phyloP scores from a whole-genome alignment of 2,329 filamentous ascomycete species.

The Pseudogymnoascus sp. region DNA sequence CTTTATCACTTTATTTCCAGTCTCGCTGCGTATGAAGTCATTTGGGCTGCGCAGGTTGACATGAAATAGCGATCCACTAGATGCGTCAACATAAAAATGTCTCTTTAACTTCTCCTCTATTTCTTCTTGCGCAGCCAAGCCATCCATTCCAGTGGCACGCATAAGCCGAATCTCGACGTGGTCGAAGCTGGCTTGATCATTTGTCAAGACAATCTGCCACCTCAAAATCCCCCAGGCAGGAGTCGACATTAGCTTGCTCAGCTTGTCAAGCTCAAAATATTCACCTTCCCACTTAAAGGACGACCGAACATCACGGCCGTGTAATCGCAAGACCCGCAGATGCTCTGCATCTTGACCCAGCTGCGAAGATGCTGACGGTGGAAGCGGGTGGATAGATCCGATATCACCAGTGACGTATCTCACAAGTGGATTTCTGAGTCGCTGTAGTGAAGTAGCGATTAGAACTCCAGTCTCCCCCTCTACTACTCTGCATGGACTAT shows the following conservation, averaged over 20 bases:
- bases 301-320: too few relatives aligned
- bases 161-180: neutral
- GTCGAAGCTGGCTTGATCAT: neutral
- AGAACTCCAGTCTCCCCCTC: too few relatives aligned
- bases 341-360: too few relatives aligned
- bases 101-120: neutral
- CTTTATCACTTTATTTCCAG: neutral
- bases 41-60: neutral
- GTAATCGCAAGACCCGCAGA: too few relatives aligned
- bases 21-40: neutral
- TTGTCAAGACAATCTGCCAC: neutral
- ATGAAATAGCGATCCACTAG: neutral
- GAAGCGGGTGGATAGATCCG: too few relatives aligned
- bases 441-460: too few relatives aligned
- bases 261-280: neutral
- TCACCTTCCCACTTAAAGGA: neutral
- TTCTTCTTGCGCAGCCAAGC: neutral
- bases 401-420: too few relatives aligned
- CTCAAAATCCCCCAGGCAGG: neutral
- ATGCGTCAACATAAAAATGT: neutral
- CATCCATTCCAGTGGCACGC: neutral
- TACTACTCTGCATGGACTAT: too few relatives aligned
- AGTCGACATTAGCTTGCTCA: neutral
- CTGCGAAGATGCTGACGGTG: too few relatives aligned
- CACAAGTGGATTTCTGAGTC: too few relatives aligned